Conservation (phyloP, 192 early-diverging fungal species). For the Kappamyces sp. region DNA sequence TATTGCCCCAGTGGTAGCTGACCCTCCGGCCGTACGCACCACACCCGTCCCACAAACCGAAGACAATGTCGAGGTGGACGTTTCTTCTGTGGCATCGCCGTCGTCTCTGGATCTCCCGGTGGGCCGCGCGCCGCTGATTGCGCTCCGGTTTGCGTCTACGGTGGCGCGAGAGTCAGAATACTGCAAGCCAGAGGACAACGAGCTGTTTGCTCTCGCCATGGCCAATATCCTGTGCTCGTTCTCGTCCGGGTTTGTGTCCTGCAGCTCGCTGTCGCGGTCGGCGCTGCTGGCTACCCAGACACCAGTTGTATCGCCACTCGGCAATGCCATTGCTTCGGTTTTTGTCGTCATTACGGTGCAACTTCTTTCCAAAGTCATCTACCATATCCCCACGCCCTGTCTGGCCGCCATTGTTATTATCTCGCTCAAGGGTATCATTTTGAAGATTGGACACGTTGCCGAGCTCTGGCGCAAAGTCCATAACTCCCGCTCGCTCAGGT, state of each 20-base stretch:
- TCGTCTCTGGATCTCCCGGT: neutral
- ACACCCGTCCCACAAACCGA: neutral
- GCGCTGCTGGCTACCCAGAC: slow-evolving; percentile 14
- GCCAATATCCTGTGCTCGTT: neutral
- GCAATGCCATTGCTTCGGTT: slow-evolving; percentile 4
- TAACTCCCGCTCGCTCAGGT: neutral
- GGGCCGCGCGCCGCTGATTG: neutral
- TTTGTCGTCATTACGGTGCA: neutral
- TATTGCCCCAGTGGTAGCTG: neutral
- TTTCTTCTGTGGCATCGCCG: neutral
- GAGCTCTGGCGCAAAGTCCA: neutral
- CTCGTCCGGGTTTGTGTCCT: slow-evolving; percentile 10
- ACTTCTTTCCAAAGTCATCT: neutral
- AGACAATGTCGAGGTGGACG: neutral
- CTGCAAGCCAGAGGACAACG: neutral
- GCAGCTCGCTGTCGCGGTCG: slow-evolving; percentile 6
- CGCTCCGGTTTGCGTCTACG: neutral
- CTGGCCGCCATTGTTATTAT: slow-evolving; percentile 1
- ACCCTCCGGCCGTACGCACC: neutral
- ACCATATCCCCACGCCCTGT: slow-evolving; percentile 1
- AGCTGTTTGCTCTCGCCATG: neutral
- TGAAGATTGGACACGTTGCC: neutral
- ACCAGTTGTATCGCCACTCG: slow-evolving; percentile 1
- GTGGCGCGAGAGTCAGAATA: neutral
- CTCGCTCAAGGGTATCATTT: neutral